These are phyloP conservation scores for Lotus japonicus DNA, from an alignment of 306 rosid genomes.

Conservation along the genomic window DNA sequence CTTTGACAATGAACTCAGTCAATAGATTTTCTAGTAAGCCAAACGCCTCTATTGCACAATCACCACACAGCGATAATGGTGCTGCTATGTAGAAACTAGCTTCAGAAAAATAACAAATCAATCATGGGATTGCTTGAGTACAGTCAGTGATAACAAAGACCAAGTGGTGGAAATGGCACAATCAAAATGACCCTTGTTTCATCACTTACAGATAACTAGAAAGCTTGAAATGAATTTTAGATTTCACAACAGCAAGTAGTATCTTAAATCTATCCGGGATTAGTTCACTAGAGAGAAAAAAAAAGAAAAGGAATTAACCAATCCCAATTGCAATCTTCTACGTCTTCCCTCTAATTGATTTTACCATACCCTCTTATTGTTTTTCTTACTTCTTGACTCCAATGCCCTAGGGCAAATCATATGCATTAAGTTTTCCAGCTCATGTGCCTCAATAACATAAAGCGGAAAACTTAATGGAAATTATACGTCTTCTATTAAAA, in stretches of 20 bases:
- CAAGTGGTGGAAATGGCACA: background rate
- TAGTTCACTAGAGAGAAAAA: background rate
- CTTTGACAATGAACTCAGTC: conserved; percentile 59
- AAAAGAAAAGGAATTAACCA: background rate
- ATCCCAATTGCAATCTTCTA: background rate
- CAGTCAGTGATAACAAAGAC: conserved; percentile 8
- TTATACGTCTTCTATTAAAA: background rate
- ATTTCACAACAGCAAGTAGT: background rate
- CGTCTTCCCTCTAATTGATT: background rate
- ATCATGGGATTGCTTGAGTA: conserved; percentile 7
- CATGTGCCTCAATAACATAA: background rate
- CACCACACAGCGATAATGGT: conserved; percentile 83
- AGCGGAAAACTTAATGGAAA: background rate
- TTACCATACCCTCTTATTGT: background rate
- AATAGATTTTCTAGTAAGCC: conserved; percentile 33
- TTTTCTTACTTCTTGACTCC: background rate
- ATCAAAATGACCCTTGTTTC: background rate
- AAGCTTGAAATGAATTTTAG: background rate
- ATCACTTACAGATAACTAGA: background rate
- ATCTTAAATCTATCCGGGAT: background rate
- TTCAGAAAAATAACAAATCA: conserved; percentile 39
- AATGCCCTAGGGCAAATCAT: background rate
- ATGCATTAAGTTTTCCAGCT: background rate
- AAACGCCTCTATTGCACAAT: conserved; percentile 49
- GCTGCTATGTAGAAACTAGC: conserved; percentile 79